Conservation (phyloP, 2,329 filamentous ascomycete species). For the Emericellopsis cladophorae region DNA sequence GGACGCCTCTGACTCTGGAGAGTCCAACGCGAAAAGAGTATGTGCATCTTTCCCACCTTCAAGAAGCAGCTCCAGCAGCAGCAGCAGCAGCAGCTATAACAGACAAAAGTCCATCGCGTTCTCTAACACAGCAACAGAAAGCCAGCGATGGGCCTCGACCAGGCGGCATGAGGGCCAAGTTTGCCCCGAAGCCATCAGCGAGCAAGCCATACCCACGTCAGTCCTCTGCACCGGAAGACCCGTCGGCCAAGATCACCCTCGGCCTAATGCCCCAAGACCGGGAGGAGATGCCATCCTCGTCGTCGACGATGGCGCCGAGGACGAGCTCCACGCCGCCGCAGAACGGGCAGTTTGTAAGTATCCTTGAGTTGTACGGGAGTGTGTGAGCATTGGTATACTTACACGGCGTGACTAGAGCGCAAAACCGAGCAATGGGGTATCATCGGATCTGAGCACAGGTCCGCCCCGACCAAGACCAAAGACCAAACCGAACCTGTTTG, state of each 20-base stretch:
- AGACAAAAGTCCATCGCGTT: not conserved
- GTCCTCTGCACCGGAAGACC: conserved; percentile 23
- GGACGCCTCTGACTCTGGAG: conserved; percentile 19
- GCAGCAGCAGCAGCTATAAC: not conserved
- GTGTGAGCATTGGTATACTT: too few species aligned
- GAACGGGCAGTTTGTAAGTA: conserved; percentile 9
- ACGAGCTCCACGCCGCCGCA: conserved; percentile 6
- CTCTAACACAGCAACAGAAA: conserved; percentile 13
- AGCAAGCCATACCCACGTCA: conserved; percentile 6
- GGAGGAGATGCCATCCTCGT: conserved; percentile 16
- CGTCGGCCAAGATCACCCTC: conserved; percentile 38
- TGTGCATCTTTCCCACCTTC: conserved; percentile 9
- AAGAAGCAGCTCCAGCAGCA: not conserved
- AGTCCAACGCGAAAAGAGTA: conserved; percentile 27
- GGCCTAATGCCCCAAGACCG: conserved; percentile 33
- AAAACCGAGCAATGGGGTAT: too few species aligned
- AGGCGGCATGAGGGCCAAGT: conserved; percentile 20
- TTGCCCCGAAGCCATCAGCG: conserved; percentile 14
- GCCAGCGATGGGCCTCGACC: conserved; percentile 16
- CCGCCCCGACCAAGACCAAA: not conserved
- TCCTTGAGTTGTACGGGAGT: not conserved
- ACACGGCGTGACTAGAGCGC: too few species aligned
- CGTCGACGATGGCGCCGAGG: conserved; percentile 5
- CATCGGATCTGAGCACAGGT: too few species aligned
- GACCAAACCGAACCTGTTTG: conserved; percentile 8